These are phyloP conservation scores for Carex kokanica DNA, from an alignment of 176 grass and related monocot genomes.

Conservation along the genomic window DNA sequence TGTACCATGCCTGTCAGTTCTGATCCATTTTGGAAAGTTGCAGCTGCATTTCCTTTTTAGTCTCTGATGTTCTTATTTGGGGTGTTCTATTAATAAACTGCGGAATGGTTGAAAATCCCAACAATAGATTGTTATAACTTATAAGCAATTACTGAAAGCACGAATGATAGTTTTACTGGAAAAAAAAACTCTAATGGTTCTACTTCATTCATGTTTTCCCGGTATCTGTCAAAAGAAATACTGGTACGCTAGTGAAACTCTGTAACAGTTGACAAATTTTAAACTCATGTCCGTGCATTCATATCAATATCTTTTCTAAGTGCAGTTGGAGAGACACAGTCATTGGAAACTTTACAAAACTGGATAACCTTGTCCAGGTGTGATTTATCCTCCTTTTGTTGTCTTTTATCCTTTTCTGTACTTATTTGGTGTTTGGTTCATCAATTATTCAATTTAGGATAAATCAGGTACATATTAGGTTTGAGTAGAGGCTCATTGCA, in stretches of 20 bases:
- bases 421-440: not conserved
- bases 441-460: not conserved
- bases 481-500: not conserved
- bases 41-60: not conserved
- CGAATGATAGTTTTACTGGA: not conserved
- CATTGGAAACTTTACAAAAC: slow-evolving; percentile 81
- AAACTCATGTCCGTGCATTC: not conserved
- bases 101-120: not conserved
- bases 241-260: not conserved
- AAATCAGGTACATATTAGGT: not conserved
- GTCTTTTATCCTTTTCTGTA: not conserved
- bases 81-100: not conserved
- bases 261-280: slow-evolving; percentile 12
- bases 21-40: not conserved
- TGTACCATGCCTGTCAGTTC: not conserved
- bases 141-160: not conserved
- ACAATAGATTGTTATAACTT: not conserved
- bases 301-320: not conserved
- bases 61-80: not conserved
- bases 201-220: slow-evolving; percentile 6
- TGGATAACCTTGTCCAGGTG: slow-evolving; percentile 98
- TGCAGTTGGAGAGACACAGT: slow-evolving; percentile 85
- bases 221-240: not conserved
- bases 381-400: not conserved
- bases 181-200: not conserved